phyloP scores from a whole-genome alignment of 2,329 filamentous ascomycete species.

The Huntiella bhutanensis region DNA sequence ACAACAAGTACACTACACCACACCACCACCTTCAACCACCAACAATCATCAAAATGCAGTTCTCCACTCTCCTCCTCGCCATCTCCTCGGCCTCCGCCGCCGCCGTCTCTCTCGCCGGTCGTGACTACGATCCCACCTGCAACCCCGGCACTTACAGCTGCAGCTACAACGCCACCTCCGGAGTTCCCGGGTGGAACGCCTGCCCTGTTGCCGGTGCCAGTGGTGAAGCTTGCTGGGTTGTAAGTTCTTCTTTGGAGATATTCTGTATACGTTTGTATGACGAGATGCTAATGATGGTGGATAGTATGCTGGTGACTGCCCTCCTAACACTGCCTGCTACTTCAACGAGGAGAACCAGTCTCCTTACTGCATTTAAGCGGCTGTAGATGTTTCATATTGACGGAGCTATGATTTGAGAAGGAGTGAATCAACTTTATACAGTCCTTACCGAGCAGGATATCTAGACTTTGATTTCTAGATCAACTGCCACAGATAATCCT shows the following conservation, averaged over 20 bases:
- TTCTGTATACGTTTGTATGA: neutral
- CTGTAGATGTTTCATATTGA: neutral
- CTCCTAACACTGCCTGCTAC: conserved; percentile 20
- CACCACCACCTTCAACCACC: neutral
- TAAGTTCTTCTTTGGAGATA: conserved; percentile 14
- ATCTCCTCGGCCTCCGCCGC: neutral
- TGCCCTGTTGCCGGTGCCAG: conserved; percentile 16
- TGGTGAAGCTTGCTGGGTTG: conserved; percentile 15
- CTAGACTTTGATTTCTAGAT: too few relatives aligned
- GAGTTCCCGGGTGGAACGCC: conserved; percentile 17
- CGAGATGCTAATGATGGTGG: too few relatives aligned
- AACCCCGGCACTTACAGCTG: conserved; percentile 20
- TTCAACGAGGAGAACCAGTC: conserved; percentile 19
- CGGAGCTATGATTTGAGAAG: too few relatives aligned
- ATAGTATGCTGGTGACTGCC: conserved; percentile 19
- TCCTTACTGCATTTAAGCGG: conserved; percentile 20
- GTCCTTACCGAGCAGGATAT: too few relatives aligned
- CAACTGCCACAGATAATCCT: too few relatives aligned
- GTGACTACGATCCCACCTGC: neutral
- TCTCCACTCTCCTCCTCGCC: neutral
- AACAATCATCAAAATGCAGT: neutral
- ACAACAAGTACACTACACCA: neutral
- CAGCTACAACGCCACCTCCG: conserved; percentile 12
- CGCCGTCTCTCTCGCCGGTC: neutral
- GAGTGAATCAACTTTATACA: too few relatives aligned